A percentile compares a stretch with the other conserved stretches of the same genome.
Evolutionary conservation across 768 basidiomycete species (phyloP).

Genomic region (Rubroboletus pulcherrimus): DNA sequence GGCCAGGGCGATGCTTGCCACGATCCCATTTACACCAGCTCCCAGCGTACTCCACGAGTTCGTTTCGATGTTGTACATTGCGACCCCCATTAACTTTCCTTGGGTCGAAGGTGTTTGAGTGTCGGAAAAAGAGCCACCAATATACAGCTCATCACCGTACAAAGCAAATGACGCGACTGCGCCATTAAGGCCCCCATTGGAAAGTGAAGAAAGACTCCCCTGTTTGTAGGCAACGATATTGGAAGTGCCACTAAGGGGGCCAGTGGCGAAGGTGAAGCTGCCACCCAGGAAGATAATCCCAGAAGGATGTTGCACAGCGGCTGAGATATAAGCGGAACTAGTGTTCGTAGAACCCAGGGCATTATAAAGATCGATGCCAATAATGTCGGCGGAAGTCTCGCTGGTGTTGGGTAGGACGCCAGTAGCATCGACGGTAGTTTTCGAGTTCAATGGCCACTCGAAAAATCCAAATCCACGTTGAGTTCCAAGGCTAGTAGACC

Average conservation of each 20-base stretch:
- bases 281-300: slow-evolving; percentile 74
- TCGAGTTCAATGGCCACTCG: slow-evolving; percentile 70
- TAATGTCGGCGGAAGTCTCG: slow-evolving; percentile 60
- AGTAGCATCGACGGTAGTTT: slow-evolving; percentile 52
- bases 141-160: slow-evolving; percentile 62
- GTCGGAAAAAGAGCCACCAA: slow-evolving; percentile 86
- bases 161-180: slow-evolving; percentile 65
- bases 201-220: slow-evolving; percentile 49
- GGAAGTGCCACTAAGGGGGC: slow-evolving; percentile 49
- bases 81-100: slow-evolving; percentile 56
- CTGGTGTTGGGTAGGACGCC: slow-evolving; percentile 61
- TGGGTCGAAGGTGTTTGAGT: slow-evolving; percentile 52
- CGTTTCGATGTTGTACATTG: slow-evolving; percentile 62
- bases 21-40: slow-evolving; percentile 73
- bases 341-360: slow-evolving; percentile 50
- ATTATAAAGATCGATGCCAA: slow-evolving; percentile 59
- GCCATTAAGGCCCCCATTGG: slow-evolving; percentile 76
- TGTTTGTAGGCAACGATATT: slow-evolving; percentile 75
- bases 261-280: slow-evolving; percentile 59
- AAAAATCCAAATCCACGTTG: slow-evolving; percentile 76
- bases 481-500: slow-evolving; percentile 32
- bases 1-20: slow-evolving; percentile 54
- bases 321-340: slow-evolving; percentile 41
- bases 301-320: slow-evolving; percentile 63
- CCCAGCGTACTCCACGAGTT: slow-evolving; percentile 66